These are phyloP conservation scores for Rossbeevera mucosa DNA, from an alignment of 768 basidiomycete genomes.

Conservation along the genomic window DNA sequence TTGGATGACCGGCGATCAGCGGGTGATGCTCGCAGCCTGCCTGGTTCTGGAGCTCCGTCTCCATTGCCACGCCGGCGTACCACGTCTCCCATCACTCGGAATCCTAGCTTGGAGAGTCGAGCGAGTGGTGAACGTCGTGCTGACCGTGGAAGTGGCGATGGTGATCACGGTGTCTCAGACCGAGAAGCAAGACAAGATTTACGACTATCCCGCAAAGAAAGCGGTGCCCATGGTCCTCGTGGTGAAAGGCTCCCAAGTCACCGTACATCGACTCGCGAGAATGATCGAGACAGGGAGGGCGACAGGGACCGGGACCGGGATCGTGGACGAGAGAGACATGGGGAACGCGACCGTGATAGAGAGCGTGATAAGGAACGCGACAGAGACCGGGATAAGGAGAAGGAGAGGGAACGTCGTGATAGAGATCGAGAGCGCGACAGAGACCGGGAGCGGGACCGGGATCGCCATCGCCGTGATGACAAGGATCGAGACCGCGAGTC, in stretches of 20 bases:
- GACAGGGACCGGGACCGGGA: slow-evolving; percentile 48
- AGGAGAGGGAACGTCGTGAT: slow-evolving; percentile 37
- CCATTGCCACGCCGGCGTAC: slow-evolving; percentile 55
- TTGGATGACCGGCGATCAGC: slow-evolving; percentile 37
- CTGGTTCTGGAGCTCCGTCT: slow-evolving; percentile 51
- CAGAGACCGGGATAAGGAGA: slow-evolving; percentile 36
- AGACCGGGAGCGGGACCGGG: slow-evolving; percentile 39
- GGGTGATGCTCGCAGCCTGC: slow-evolving; percentile 41
- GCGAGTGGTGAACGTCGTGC: slow-evolving; percentile 62
- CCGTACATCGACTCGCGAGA: slow-evolving; percentile 33
- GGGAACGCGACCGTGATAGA: slow-evolving; percentile 45
- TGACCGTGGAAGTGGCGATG: slow-evolving; percentile 45
- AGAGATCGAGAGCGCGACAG: slow-evolving; percentile 48
- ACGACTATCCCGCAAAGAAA: slow-evolving; percentile 39
- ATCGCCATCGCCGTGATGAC: slow-evolving; percentile 52
- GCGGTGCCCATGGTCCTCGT: slow-evolving; percentile 50
- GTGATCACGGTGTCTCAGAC: slow-evolving; percentile 44
- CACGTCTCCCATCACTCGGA: slow-evolving; percentile 62
- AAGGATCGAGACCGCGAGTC: slow-evolving; percentile 62
- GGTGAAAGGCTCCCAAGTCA: slow-evolving; percentile 45
- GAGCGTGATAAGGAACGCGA: slow-evolving; percentile 41
- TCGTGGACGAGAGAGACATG: slow-evolving; percentile 42
- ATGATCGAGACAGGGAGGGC: slow-evolving; percentile 39
- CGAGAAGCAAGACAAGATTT: slow-evolving; percentile 45
- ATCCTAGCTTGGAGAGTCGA: slow-evolving; percentile 68